A percentile compares a stretch with the other conserved stretches of the same genome.
phyloP scores from a whole-genome alignment of 805 yeast genomes.

The Ogataea wickerhamii region DNA sequence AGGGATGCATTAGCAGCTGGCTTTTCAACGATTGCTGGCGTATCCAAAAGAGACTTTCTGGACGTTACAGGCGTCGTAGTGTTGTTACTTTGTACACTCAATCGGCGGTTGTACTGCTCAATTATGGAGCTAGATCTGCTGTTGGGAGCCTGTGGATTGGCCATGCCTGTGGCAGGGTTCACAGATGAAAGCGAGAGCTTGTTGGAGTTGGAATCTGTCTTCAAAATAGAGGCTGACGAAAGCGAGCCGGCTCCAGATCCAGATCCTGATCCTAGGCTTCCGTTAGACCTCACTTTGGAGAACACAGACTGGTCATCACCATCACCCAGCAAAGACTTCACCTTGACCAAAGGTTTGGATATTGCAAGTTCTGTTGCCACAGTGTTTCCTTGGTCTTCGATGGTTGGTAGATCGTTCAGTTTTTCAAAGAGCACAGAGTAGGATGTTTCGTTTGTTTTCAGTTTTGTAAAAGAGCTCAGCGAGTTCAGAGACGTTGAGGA shows the following conservation, averaged over 20 bases:
- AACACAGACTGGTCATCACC: slow-evolving; percentile 14
- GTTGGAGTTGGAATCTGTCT: neutral
- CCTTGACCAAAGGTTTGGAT: slow-evolving; percentile 15
- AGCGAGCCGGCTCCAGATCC: slow-evolving; percentile 4
- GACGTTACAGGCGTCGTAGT: neutral
- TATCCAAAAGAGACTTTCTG: slow-evolving; percentile 1
- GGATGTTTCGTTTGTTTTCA: slow-evolving; percentile 23
- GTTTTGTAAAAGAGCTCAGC: slow-evolving; percentile 12
- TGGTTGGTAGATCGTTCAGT: slow-evolving; percentile 24
- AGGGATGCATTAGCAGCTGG: neutral
- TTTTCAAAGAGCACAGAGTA: slow-evolving; percentile 21
- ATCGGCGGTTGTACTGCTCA: slow-evolving; percentile 30
- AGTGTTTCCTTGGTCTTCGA: slow-evolving; percentile 21
- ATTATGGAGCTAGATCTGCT: slow-evolving; percentile 21
- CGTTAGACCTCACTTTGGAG: slow-evolving; percentile 9
- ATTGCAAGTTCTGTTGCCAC: slow-evolving; percentile 12
- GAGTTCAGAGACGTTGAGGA: slow-evolving; percentile 17
- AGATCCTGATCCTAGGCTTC: slow-evolving; percentile 9
- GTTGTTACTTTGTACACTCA: slow-evolving; percentile 21
- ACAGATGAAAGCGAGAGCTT: slow-evolving; percentile 9
- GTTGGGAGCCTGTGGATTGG: slow-evolving; percentile 10
- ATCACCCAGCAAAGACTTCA: slow-evolving; percentile 21
- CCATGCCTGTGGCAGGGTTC: slow-evolving; percentile 16
- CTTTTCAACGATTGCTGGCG: neutral
- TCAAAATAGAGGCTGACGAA: neutral